A percentile compares a stretch with the other conserved stretches of the same genome.
Conservation (phyloP, 1,284 basidiomycete species). For the Ustilago sp. region DNA sequence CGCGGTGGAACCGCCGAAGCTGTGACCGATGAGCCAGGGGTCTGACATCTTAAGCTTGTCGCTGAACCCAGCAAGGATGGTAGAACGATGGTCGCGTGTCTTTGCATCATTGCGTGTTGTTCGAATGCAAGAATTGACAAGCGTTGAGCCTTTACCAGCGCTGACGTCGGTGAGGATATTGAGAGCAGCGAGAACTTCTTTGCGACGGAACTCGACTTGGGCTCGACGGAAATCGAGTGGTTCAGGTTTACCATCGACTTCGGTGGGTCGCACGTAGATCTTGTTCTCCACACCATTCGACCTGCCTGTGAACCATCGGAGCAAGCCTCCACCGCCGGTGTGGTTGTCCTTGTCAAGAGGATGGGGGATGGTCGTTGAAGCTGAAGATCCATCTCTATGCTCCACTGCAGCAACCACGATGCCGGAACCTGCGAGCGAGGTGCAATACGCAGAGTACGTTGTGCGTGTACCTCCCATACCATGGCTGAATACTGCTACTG, state of each 20-base stretch:
- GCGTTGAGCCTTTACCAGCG: constrained; percentile 30
- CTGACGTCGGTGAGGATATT: constrained; percentile 39
- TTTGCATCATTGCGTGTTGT: constrained; percentile 25
- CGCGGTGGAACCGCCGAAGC: constrained; percentile 57
- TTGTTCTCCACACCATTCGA: constrained; percentile 33
- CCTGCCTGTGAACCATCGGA: constrained; percentile 32
- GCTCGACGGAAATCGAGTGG: constrained; percentile 37
- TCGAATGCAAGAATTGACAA: constrained; percentile 32
- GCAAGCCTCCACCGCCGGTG: constrained; percentile 8
- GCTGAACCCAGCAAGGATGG: constrained; percentile 30
- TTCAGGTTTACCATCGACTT: constrained; percentile 43
- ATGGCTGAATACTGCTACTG: constrained; percentile 61
- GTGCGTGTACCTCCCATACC: constrained; percentile 59
- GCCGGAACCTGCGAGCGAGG: constrained; percentile 54
- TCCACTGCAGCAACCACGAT: constrained; percentile 62
- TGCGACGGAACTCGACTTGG: constrained; percentile 54
- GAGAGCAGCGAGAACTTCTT: constrained; percentile 54
- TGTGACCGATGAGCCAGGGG: constrained; percentile 57
- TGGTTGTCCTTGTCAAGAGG: constrained; percentile 9
- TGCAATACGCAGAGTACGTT: constrained; percentile 56
- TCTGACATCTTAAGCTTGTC: constrained; percentile 43
- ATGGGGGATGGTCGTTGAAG: constrained; percentile 48
- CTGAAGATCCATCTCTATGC: constrained; percentile 58
- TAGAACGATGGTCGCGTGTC: constrained; percentile 12
- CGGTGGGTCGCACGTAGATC: constrained; percentile 50